A percentile compares a stretch with the other conserved stretches of the same genome.
These are phyloP conservation scores for Hypholoma sublateritium DNA, from an alignment of 768 basidiomycete genomes.

Conservation along the genomic window DNA sequence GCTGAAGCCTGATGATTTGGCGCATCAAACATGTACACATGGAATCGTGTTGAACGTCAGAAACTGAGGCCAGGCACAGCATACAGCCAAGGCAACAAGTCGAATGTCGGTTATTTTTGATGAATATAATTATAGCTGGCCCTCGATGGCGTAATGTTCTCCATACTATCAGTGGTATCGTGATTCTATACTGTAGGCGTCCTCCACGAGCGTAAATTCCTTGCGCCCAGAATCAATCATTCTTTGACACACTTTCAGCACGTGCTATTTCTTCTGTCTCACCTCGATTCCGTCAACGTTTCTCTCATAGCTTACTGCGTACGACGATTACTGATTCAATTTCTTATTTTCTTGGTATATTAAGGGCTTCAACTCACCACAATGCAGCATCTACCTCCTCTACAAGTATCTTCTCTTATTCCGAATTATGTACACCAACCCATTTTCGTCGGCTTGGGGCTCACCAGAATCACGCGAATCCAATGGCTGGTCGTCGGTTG, in stretches of 20 bases:
- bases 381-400: not conserved
- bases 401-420: not conserved
- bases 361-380: not conserved
- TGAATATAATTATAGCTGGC: not conserved
- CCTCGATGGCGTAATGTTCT: not conserved
- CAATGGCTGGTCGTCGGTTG: conserved; percentile 1
- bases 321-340: not conserved
- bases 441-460: conserved; percentile 12
- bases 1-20: too few relatives aligned
- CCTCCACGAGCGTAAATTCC: not conserved
- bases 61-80: too few relatives aligned
- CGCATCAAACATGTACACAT: too few relatives aligned
- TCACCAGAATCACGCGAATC: conserved; percentile 2
- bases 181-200: too few relatives aligned
- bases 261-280: not conserved
- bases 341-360: not conserved
- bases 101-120: too few relatives aligned
- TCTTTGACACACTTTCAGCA: not conserved
- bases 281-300: not conserved
- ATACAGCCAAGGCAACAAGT: too few relatives aligned
- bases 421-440: conserved; percentile 10
- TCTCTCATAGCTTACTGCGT: not conserved
- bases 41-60: too few relatives aligned
- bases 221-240: not conserved
- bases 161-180: too few relatives aligned